Evolutionary conservation across 2,329 filamentous ascomycete genomes (phyloP), one percentile per base, ranked within the genome.

Genomic region (Amylocarpus encephaloides): DNA sequence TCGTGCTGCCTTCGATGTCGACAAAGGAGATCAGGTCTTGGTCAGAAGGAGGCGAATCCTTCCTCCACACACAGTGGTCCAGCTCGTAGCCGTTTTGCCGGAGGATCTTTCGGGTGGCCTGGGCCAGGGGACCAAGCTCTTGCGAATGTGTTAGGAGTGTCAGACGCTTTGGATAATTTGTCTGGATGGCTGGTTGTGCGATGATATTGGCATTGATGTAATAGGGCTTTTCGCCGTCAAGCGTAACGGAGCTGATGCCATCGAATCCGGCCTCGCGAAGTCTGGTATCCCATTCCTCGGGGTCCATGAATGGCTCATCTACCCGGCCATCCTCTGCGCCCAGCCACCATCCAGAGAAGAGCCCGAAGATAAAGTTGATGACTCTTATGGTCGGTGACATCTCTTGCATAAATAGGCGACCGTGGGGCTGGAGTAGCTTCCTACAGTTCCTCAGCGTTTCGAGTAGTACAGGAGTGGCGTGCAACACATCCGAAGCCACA

Each of bases 251-350:
- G 15, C 69, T 63, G 7, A 58, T 45, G 1, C 67, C 65, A 0
- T 54, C 51, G 45, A 70, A 71, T 4, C 68, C 69, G 15, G 59
- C 52, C 6, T 34, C 38, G 2, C 38, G 32, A 1, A 69, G 54
- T 30, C 62, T 57, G 3, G 18, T 22, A 11, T 64, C 51, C 66
- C 66, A 68, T 34, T 56, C 32, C 2, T 59, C 49, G 1, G 52
- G 26, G 9, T 41, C 29, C 4, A 67, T 46, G 39, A 59, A 64
- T 5, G 65, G 63, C 30, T 62, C 51, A 9, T 58, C 19, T 2
- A 41, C 12, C 15, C 64, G 54, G 3, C 49, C 56, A 19, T 68
- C 62, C 2, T 51, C 47, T 38, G 51, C 47, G 4, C 57, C 50
- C 11, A 52, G 19, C 55, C 53, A 60, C 57, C 55, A 58, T 30